A percentile compares a stretch with the other conserved stretches of the same genome.
phyloP scores from a whole-genome alignment of 2,329 filamentous ascomycete genomes.

The Monosporascus sp. region DNA sequence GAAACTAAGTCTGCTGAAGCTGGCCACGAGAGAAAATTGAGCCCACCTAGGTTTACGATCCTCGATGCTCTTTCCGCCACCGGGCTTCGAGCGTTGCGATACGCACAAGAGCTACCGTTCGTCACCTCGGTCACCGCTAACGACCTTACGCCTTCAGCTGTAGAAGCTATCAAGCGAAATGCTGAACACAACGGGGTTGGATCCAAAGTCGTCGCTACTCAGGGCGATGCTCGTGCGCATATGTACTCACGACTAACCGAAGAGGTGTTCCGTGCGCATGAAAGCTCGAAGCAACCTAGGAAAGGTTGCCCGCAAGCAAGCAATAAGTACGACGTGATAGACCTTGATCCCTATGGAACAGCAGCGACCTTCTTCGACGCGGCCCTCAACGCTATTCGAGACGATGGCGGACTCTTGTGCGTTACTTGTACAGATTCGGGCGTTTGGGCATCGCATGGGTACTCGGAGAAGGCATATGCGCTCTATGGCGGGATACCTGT shows the following conservation, averaged over 20 bases:
- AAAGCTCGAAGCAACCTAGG: slow-evolving; percentile 32
- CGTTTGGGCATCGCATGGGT: slow-evolving; percentile 90
- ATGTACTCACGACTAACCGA: slow-evolving; percentile 74
- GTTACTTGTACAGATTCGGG: slow-evolving; percentile 96
- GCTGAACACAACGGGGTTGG: slow-evolving; percentile 74
- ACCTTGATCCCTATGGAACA: slow-evolving; percentile 93
- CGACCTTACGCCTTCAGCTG: slow-evolving; percentile 74
- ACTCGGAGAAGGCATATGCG: slow-evolving; percentile 88
- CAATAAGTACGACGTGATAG: slow-evolving; percentile 84
- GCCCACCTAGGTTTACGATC: slow-evolving; percentile 62
- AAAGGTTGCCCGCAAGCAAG: slow-evolving; percentile 33
- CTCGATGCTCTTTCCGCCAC: slow-evolving; percentile 93
- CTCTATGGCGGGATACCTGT: slow-evolving; percentile 88
- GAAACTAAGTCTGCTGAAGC: slow-evolving; percentile 7
- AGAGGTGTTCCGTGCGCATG: slow-evolving; percentile 38
- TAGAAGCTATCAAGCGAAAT: slow-evolving; percentile 77
- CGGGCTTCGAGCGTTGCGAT: slow-evolving; percentile 83
- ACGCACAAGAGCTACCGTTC: slow-evolving; percentile 85
- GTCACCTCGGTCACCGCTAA: slow-evolving; percentile 81
- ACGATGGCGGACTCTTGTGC: slow-evolving; percentile 85
- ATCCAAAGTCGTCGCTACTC: slow-evolving; percentile 65
- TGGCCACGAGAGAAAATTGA: slow-evolving; percentile 17
- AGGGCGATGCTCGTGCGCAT: slow-evolving; percentile 79
- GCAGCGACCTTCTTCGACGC: slow-evolving; percentile 90
- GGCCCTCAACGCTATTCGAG: slow-evolving; percentile 75